Percentiles rank a stretch among this genome's conserved stretches.
Evolutionary conservation across 2,329 filamentous ascomycete species (phyloP).

Genomic region (Ophiostoma triangulosporum): DNA sequence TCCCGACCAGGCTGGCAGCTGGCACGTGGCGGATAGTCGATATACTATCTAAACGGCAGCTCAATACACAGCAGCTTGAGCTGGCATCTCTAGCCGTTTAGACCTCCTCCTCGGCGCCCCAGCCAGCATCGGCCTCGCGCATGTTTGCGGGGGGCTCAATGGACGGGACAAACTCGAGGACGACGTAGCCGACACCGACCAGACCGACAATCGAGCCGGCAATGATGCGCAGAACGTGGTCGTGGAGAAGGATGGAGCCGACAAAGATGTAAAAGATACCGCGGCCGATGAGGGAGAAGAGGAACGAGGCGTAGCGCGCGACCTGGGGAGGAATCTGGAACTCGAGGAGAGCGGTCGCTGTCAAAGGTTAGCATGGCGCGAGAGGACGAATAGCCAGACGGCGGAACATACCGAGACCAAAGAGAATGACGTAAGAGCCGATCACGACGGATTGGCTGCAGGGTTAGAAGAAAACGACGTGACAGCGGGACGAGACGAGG

Average conservation of each 20-base stretch:
- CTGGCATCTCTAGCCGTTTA: slow-evolving; percentile 24
- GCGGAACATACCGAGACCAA: slow-evolving; percentile 60
- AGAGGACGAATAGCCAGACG: no score
- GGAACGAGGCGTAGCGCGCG: slow-evolving; percentile 87
- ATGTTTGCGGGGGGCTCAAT: slow-evolving; percentile 73
- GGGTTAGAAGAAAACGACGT: no score
- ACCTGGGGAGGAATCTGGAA: slow-evolving; percentile 92
- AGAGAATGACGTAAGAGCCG: slow-evolving; percentile 78
- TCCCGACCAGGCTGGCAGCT: no score
- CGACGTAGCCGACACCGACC: slow-evolving; percentile 64
- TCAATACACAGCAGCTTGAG: neutral
- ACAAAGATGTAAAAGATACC: slow-evolving; percentile 96
- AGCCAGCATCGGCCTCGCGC: slow-evolving; percentile 62
- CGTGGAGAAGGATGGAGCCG: slow-evolving; percentile 68
- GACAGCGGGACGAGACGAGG: neutral
- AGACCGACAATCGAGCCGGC: slow-evolving; percentile 67
- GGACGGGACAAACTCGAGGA: slow-evolving; percentile 62
- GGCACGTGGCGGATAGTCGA: no score
- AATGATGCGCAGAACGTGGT: slow-evolving; percentile 52
- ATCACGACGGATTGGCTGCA: slow-evolving; percentile 59
- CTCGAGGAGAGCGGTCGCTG: slow-evolving; percentile 63
- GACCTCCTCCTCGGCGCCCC: slow-evolving; percentile 68
- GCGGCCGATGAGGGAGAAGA: slow-evolving; percentile 94
- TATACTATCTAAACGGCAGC: neutral
- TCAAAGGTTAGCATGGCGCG: neutral